Percentiles rank a stretch among this genome's conserved stretches.
Evolutionary conservation across 306 rosid genomes (phyloP).

Genomic region (Corylus americana): DNA sequence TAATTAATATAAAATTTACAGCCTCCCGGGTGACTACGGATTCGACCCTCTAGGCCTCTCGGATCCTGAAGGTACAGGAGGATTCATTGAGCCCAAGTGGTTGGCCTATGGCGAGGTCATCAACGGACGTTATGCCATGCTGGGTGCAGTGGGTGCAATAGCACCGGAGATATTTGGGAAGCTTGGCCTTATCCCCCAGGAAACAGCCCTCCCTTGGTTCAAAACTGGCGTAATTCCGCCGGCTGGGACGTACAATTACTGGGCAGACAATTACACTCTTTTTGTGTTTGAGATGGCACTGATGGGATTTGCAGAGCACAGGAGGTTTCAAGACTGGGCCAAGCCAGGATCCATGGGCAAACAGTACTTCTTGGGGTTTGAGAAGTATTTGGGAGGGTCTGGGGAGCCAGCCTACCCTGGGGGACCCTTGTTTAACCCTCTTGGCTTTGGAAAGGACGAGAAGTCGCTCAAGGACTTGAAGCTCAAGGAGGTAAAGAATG

Average conservation of each 20-base stretch:
- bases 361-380: constrained; percentile 85
- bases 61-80: constrained; percentile 98
- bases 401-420: constrained; percentile 90
- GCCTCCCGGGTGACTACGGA: constrained; percentile 96
- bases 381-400: constrained; percentile 77
- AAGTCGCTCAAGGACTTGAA: constrained; percentile 80
- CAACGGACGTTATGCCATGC: constrained; percentile 88
- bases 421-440: constrained; percentile 90
- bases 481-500: constrained; percentile 94
- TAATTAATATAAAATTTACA: constrained; percentile 16
- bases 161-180: constrained; percentile 86
- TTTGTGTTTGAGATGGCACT: constrained; percentile 76
- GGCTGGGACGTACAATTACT: constrained; percentile 84
- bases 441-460: constrained; percentile 92
- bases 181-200: constrained; percentile 71
- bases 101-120: constrained; percentile 88
- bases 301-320: constrained; percentile 96
- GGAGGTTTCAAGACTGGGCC: constrained; percentile 86
- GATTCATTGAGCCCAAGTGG: constrained; percentile 95
- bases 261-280: constrained; percentile 94
- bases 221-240: constrained; percentile 90
- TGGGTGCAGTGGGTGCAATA: constrained; percentile 81
- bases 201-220: constrained; percentile 98
- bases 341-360: constrained; percentile 87
- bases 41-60: constrained; percentile 94